Evolutionary conservation across 371 early-diverging fungal species (phyloP).

Genomic region (Mortierella sp.): DNA sequence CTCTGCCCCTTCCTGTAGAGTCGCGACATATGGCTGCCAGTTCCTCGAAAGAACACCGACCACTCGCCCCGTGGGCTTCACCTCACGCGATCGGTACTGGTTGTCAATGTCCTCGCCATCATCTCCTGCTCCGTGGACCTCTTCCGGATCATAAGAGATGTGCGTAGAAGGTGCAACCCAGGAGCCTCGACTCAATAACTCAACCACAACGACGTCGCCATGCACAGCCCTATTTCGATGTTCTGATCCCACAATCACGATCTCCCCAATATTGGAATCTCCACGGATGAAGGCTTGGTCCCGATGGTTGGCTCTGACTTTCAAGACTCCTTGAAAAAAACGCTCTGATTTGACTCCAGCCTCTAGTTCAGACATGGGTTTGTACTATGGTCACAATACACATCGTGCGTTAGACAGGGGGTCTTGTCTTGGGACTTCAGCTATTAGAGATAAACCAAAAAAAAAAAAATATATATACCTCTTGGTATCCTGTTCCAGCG

Average conservation of each 20-base stretch:
- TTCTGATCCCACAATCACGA: constrained; percentile 75
- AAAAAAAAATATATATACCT: constrained; percentile 42
- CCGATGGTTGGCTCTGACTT: constrained; percentile 61
- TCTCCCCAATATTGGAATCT: constrained; percentile 61
- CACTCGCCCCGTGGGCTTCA: constrained; percentile 73
- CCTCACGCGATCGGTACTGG: constrained; percentile 18
- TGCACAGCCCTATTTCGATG: constrained; percentile 85
- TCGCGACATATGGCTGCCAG: constrained; percentile 93
- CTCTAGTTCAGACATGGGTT: constrained; percentile 66
- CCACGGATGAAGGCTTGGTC: constrained; percentile 71
- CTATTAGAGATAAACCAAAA: no score
- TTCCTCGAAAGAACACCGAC: constrained; percentile 88
- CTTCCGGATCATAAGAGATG: constrained; percentile 62
- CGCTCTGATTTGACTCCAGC: constrained; percentile 69
- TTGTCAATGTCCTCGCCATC: constrained; percentile 35
- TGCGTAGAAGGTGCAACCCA: constrained; percentile 67
- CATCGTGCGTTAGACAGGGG: no score
- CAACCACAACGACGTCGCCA: constrained; percentile 87
- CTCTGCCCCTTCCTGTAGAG: constrained; percentile 74
- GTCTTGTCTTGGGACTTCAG: background rate
- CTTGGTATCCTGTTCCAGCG: constrained; percentile 60
- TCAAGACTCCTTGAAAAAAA: constrained; percentile 65
- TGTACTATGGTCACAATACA: no score
- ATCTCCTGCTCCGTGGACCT: constrained; percentile 55
- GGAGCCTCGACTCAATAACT: constrained; percentile 72